Base-by-base conservation (phyloP, 345 rosid species). In the Eucalyptus camaldulensis region DNA sequence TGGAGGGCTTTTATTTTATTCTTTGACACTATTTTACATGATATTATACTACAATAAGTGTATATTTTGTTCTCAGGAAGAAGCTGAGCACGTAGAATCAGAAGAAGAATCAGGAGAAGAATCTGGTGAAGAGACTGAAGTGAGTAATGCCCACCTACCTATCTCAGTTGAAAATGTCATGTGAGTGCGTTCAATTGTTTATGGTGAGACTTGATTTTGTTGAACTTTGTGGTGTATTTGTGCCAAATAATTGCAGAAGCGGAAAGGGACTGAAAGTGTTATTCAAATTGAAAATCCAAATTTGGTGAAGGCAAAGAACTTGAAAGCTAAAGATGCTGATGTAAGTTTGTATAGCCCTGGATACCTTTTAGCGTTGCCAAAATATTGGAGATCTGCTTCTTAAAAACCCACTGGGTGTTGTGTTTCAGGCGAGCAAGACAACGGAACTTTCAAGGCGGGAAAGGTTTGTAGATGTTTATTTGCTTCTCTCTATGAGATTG, bases 371-470 rank as follows among this genome's bases (percentile, higher is more conserved):
- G 83, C 7, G 29, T 37, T 37, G 83, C 47, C 47, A 37, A 76
- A 76, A 76, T 44, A 19, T 76, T 76, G 83, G 45, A 40, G 29
- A 72, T 40, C 47, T 37, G 27, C 83, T 37, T 19, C 45, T 37
- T 76, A 76, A 37, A 16, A 37, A 16, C 1, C 27, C 47, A 76
- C 83, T 54, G 88, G 65, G 54, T 43, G 49, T 86, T 50, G 47
- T 33, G 15, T 86, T 94, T 33, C 92, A 98, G 99, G 87, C 90
- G 49, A 95, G 94, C 65, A 96, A 93, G 91, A 95, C 97, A 65
- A 94, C 99, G 76, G 99, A 97, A 92, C 97, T 98, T 91, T 96
- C 99, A 12, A 96, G 99, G 95, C 98, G 99, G 86, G 99, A 98
- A 93, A 98, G 99, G 99, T 98, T 85, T 89, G 93, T 91, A 72